Conservation (phyloP, 1,139 yeast species). For the Taphrina deformans region DNA sequence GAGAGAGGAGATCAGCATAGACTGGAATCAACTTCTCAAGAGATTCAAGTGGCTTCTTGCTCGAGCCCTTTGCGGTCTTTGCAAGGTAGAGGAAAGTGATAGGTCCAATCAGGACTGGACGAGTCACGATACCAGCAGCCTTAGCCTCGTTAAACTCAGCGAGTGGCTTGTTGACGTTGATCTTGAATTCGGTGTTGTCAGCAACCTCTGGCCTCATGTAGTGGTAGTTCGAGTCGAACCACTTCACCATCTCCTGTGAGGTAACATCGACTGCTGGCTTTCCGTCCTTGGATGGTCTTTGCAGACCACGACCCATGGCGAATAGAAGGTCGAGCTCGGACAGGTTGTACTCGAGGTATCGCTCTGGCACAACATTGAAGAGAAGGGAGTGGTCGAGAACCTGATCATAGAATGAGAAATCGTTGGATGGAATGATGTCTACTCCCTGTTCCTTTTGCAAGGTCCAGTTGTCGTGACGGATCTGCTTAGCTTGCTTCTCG, state of each 20-base stretch:
- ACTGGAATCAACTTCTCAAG: conserved; percentile 88
- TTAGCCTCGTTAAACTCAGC: conserved; percentile 98
- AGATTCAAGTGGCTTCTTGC: conserved; percentile 77
- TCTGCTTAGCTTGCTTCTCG: conserved; percentile 87
- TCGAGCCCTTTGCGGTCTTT: conserved; percentile 95
- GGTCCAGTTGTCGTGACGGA: conserved; percentile 97
- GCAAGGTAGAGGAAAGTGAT: conserved; percentile 92
- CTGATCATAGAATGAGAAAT: conserved; percentile 97
- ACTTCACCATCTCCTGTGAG: conserved; percentile 87
- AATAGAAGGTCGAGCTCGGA: conserved; percentile 88
- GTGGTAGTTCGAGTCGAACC: conserved; percentile 99
- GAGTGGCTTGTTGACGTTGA: conserved; percentile 93
- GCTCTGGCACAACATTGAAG: conserved; percentile 94
- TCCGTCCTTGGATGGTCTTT: conserved; percentile 96
- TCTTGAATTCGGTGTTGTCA: conserved; percentile 90
- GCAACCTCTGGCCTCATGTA: conserved; percentile 99
- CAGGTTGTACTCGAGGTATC: conserved; percentile 89
- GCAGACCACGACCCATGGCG: conserved; percentile 99
- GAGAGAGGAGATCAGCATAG: conserved; percentile 80
- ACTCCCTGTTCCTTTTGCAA: conserved; percentile 97
- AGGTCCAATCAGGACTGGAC: conserved; percentile 97
- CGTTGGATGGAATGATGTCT: conserved; percentile 94
- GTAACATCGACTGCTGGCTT: conserved; percentile 94
- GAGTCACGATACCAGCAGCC: conserved; percentile 90
- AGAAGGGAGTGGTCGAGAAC: conserved; percentile 87